Percentiles rank a stretch among this genome's conserved stretches.
These are phyloP conservation scores for Agrostemma githago DNA, from an alignment of 148 eudicot species.

Conservation along the genomic window DNA sequence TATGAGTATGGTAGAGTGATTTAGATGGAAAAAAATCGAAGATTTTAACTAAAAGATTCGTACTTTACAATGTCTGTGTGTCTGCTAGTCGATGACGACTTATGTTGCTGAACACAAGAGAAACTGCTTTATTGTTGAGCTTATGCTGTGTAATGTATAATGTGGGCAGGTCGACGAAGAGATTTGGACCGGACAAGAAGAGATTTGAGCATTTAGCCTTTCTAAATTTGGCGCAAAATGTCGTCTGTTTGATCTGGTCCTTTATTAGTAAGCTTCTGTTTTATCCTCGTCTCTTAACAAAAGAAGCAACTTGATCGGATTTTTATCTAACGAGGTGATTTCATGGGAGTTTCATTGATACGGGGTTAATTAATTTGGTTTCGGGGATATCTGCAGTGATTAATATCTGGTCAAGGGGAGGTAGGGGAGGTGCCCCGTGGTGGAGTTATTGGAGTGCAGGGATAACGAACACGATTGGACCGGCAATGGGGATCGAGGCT, in stretches of 20 bases:
- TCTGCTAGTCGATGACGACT: neutral
- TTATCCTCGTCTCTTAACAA: neutral
- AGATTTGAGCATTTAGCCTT: constrained; percentile 91
- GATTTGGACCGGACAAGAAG: constrained; percentile 80
- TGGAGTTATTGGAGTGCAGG: constrained; percentile 99
- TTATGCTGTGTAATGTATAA: neutral
- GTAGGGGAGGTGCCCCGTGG: constrained; percentile 82
- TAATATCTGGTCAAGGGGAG: constrained; percentile 65
- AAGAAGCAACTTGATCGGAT: neutral
- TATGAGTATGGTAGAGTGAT: neutral
- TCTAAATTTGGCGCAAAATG: constrained; percentile 85
- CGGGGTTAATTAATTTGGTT: neutral
- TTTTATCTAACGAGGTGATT: neutral
- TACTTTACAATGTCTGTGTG: neutral
- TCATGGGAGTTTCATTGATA: neutral
- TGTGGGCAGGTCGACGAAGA: constrained; percentile 70
- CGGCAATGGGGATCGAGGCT: constrained; percentile 98
- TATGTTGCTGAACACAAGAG: neutral
- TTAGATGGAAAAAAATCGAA: neutral
- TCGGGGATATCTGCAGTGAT: constrained; percentile 49
- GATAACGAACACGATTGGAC: constrained; percentile 96
- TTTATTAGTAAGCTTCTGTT: constrained; percentile 61
- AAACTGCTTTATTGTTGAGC: neutral
- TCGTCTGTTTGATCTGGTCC: constrained; percentile 88
- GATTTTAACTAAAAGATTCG: too few species aligned